Conservation (phyloP, 768 basidiomycete genomes). For the Pilatotrama ljubarskyi region DNA sequence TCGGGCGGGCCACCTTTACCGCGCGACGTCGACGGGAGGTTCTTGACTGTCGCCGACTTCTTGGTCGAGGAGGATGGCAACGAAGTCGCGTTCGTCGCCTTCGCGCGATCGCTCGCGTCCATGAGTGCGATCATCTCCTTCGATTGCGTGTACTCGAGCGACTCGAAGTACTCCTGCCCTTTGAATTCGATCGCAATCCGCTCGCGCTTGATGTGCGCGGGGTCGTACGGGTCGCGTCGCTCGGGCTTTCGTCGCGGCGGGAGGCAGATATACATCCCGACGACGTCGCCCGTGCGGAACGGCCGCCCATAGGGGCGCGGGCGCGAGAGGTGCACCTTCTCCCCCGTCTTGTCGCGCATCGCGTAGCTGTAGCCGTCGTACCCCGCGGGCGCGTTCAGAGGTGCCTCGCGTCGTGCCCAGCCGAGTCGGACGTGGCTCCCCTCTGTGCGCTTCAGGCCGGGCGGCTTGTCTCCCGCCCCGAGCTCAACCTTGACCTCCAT, state of each 20-base stretch:
- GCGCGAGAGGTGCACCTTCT: slow-evolving; percentile 84
- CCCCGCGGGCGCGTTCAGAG: slow-evolving; percentile 91
- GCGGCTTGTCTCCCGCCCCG: slow-evolving; percentile 62
- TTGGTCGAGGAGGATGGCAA: slow-evolving; percentile 59
- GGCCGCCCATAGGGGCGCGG: slow-evolving; percentile 73
- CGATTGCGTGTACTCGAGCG: slow-evolving; percentile 79
- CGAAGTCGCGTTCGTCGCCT: slow-evolving; percentile 53
- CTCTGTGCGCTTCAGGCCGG: slow-evolving; percentile 52
- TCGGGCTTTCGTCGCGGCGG: slow-evolving; percentile 66
- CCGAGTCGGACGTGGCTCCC: slow-evolving; percentile 88
- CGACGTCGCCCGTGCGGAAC: slow-evolving; percentile 81
- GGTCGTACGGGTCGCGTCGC: slow-evolving; percentile 69
- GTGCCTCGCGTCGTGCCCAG: slow-evolving; percentile 89
- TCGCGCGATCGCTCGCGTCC: slow-evolving; percentile 61
- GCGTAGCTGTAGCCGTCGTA: slow-evolving; percentile 94
- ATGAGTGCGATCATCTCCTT: slow-evolving; percentile 94
- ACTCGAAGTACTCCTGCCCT: slow-evolving; percentile 96
- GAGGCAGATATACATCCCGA: slow-evolving; percentile 92
- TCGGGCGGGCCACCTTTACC: slow-evolving; percentile 37
- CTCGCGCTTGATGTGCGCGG: slow-evolving; percentile 81
- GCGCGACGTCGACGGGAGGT: slow-evolving; percentile 58
- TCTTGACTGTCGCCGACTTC: slow-evolving; percentile 69
- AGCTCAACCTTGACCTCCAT: slow-evolving; percentile 83
- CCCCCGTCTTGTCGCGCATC: slow-evolving; percentile 87
- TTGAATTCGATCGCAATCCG: slow-evolving; percentile 94